Evolutionary conservation across 805 yeast species (phyloP).

Genomic region (Cyberlindnera veronae): DNA sequence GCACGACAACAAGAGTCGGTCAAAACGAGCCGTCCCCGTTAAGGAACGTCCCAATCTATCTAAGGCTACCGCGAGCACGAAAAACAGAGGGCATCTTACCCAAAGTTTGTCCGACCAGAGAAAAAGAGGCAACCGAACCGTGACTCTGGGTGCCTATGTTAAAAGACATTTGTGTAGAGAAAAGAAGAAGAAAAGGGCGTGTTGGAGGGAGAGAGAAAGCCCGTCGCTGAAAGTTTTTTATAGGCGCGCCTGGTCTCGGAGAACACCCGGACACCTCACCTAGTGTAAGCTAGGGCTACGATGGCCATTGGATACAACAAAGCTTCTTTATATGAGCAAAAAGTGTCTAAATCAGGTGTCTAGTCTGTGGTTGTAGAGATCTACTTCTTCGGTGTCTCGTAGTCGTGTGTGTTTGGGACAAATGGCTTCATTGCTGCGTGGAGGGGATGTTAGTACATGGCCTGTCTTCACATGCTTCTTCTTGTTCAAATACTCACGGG

Average conservation of each 20-base stretch:
- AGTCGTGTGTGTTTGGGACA: conserved; percentile 60
- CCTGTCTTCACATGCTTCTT: neutral
- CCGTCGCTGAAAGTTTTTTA: conserved; percentile 12
- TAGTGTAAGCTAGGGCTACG: conserved; percentile 3
- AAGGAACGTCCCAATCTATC: conserved; percentile 35
- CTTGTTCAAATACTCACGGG: conserved; percentile 22
- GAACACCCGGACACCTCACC: conserved; percentile 13
- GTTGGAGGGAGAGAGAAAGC: neutral
- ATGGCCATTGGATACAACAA: too few relatives aligned
- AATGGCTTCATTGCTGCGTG: conserved; percentile 39
- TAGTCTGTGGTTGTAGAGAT: too few relatives aligned
- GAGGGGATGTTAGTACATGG: neutral
- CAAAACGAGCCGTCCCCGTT: conserved; percentile 32
- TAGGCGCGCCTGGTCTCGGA: neutral
- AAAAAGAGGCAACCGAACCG: conserved; percentile 34
- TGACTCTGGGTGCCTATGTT: conserved; percentile 75
- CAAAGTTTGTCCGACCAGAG: conserved; percentile 31
- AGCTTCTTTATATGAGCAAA: too few relatives aligned
- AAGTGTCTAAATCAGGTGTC: too few relatives aligned
- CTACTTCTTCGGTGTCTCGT: conserved; percentile 33
- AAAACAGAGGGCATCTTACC: conserved; percentile 24
- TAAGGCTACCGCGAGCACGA: conserved; percentile 97
- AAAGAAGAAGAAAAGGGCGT: conserved; percentile 5
- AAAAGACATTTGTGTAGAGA: conserved; percentile 28
- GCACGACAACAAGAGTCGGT: conserved; percentile 48